Evolutionary conservation across 1,284 basidiomycete genomes (phyloP).

Genomic region (Phlebopus sp.): DNA sequence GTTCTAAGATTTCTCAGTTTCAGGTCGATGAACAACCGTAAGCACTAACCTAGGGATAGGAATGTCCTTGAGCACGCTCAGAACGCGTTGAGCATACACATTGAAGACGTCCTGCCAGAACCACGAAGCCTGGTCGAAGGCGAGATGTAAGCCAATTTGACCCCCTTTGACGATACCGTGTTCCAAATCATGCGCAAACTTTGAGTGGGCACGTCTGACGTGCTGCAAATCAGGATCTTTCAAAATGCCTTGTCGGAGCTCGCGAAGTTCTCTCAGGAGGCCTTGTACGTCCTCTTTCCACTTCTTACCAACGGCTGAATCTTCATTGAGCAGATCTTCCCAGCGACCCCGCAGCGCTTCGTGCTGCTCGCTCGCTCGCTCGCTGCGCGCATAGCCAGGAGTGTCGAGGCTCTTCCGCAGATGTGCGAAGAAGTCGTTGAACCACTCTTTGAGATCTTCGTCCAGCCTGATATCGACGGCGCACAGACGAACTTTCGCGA

Average conservation of each 20-base stretch:
- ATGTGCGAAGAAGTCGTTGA: constrained; percentile 46
- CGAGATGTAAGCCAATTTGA: constrained; percentile 41
- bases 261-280: constrained; percentile 42
- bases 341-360: constrained; percentile 48
- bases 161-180: constrained; percentile 37
- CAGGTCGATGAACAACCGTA: background rate
- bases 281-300: constrained; percentile 50
- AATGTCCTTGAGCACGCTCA: constrained; percentile 49
- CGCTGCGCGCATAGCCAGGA: constrained; percentile 48
- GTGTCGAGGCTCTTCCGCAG: constrained; percentile 46
- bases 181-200: constrained; percentile 47
- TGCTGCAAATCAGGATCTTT: constrained; percentile 47
- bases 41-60: constrained; percentile 60
- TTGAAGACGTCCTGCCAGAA: constrained; percentile 71
- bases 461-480: constrained; percentile 47
- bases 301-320: constrained; percentile 40
- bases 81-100: constrained; percentile 54
- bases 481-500: constrained; percentile 37
- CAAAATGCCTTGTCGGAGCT: constrained; percentile 45
- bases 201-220: constrained; percentile 44
- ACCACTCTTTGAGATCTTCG: constrained; percentile 45
- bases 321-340: constrained; percentile 43
- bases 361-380: constrained; percentile 41
- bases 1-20: constrained; percentile 40
- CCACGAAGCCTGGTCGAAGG: constrained; percentile 60